Percentiles rank a stretch among this genome's conserved stretches.
These are phyloP conservation scores for Eucommia ulmoides DNA, from an alignment of 257 asterid genomes.

Conservation along the genomic window DNA sequence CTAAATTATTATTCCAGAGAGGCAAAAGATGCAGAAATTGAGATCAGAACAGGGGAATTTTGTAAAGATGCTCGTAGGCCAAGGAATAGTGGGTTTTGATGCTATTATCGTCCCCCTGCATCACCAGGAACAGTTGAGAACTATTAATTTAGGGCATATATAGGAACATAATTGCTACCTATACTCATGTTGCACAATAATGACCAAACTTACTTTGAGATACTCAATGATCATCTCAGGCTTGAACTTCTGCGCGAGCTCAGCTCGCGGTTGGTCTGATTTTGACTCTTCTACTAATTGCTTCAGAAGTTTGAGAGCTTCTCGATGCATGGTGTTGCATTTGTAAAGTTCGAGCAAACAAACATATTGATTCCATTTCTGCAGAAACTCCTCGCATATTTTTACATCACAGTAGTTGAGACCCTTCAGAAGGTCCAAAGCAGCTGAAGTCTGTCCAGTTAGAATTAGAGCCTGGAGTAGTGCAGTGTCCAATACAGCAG, in stretches of 20 bases:
- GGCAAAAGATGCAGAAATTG: no score
- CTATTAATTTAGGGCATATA: no score
- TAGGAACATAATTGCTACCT: no score
- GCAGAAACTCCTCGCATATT: slow-evolving; percentile 83
- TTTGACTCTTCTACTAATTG: slow-evolving; percentile 78
- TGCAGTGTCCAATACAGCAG: slow-evolving; percentile 85
- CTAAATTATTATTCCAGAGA: no score
- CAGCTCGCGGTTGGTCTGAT: slow-evolving; percentile 69
- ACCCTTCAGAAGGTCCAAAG: slow-evolving; percentile 68
- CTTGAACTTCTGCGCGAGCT: slow-evolving; percentile 67
- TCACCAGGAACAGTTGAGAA: no score
- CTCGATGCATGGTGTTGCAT: slow-evolving; percentile 75
- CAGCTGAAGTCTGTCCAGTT: slow-evolving; percentile 86
- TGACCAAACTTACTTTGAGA: slow-evolving; percentile 56
- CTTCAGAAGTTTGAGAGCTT: slow-evolving; percentile 80
- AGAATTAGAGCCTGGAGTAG: slow-evolving; percentile 74
- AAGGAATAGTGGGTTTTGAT: no score
- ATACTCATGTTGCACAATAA: slow-evolving; percentile 7
- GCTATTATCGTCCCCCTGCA: no score
- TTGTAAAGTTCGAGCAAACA: slow-evolving; percentile 80
- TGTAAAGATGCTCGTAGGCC: no score
- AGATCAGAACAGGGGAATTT: no score
- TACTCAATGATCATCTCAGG: slow-evolving; percentile 91
- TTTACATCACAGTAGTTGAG: slow-evolving; percentile 72
- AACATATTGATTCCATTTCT: slow-evolving; percentile 48